Conservation (phyloP, 441 rosid genomes). For the Jatropha multifida region DNA sequence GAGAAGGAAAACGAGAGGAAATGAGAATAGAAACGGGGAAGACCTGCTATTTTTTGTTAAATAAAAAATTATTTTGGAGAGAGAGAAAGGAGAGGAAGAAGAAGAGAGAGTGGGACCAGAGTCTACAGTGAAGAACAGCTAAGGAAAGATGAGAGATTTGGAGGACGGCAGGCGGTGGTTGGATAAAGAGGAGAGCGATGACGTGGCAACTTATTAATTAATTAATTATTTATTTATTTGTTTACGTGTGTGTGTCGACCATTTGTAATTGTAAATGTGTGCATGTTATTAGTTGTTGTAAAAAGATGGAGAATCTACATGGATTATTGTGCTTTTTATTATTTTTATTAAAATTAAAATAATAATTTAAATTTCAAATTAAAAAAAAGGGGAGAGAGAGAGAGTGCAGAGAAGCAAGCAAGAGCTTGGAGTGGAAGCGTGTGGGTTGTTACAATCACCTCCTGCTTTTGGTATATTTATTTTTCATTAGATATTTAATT, state of each 20-base stretch:
- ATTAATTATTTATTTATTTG: not conserved
- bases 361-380: too few species aligned
- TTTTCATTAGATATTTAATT: too few species aligned
- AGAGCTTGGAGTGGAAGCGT: too few species aligned
- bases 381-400: too few species aligned
- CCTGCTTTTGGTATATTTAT: too few species aligned
- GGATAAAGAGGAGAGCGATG: constrained; percentile 28
- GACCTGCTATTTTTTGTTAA: not conserved
- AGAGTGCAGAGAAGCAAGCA: too few species aligned
- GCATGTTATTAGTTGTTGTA: not conserved
- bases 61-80: constrained; percentile 5
- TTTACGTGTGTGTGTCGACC: not conserved
- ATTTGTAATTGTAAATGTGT: not conserved
- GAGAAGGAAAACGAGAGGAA: constrained; percentile 15
- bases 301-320: constrained; percentile 8
- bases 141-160: constrained; percentile 12
- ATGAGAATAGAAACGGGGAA: constrained; percentile 4
- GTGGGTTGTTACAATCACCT: too few species aligned
- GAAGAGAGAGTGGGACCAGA: constrained; percentile 27
- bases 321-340: constrained; percentile 6
- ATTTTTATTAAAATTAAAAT: too few species aligned
- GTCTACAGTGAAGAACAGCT: constrained; percentile 41
- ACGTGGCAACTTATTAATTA: constrained; percentile 26
- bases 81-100: not conserved
- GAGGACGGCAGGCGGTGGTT: constrained; percentile 45